Conservation (phyloP, 176 grass and related monocot species). For the Triticum timopheevii region DNA sequence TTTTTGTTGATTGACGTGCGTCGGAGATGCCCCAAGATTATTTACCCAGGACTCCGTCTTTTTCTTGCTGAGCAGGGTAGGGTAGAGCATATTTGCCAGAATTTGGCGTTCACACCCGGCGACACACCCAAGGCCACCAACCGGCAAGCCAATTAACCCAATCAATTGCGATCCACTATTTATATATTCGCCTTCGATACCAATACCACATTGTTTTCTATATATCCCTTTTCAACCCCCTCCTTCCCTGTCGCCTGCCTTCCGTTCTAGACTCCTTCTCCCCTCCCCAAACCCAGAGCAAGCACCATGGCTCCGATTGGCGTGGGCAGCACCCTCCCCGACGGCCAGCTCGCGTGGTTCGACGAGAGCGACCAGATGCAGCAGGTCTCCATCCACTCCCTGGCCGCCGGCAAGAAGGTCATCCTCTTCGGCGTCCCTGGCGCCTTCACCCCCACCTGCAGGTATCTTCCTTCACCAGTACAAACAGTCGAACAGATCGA, state of each 20-base stretch:
- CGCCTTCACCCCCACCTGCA: conserved; percentile 98
- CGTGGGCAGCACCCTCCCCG: conserved; percentile 72
- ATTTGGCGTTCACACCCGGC: conserved; percentile 23
- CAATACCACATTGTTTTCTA: background rate
- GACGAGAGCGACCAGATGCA: conserved; percentile 72
- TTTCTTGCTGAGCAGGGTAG: background rate
- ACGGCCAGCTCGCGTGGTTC: conserved; percentile 71
- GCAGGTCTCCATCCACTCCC: conserved; percentile 62
- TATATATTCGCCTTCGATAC: background rate
- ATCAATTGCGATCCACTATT: conserved; percentile 2
- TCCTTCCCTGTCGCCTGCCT: background rate
- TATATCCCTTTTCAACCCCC: background rate
- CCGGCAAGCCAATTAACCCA: too few relatives aligned
- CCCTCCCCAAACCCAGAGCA: background rate
- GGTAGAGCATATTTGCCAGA: background rate
- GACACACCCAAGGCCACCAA: background rate
- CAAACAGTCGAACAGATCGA: background rate
- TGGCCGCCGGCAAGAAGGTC: conserved; percentile 91
- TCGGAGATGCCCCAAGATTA: too few relatives aligned
- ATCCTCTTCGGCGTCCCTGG: conserved; percentile 93
- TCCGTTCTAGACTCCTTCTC: background rate
- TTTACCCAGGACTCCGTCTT: too few relatives aligned
- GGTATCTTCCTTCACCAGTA: conserved; percentile 25
- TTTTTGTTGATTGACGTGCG: too few relatives aligned
- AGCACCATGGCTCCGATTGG: conserved; percentile 72